Evolutionary conservation across 2,329 filamentous ascomycete species (phyloP).

Genomic region (Fusarium concolor): DNA sequence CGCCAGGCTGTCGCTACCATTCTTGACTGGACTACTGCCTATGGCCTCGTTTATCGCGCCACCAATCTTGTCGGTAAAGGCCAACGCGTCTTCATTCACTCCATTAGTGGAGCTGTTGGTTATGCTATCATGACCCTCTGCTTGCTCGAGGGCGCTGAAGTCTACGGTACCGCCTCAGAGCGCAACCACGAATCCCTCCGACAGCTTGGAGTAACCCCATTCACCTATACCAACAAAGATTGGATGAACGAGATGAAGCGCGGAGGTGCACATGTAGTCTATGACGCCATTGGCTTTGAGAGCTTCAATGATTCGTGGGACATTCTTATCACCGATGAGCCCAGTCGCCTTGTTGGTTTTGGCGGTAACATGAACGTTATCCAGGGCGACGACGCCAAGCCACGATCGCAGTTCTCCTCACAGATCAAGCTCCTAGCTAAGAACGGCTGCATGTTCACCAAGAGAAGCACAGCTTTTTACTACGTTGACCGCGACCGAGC

Average conservation of each 20-base stretch:
- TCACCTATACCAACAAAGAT: conserved; percentile 61
- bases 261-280: conserved; percentile 61
- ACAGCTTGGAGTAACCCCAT: conserved; percentile 55
- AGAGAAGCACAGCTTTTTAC: conserved; percentile 52
- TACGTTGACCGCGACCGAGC: conserved; percentile 51
- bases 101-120: conserved; percentile 62
- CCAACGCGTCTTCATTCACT: conserved; percentile 63
- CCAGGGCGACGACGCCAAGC: conserved; percentile 44
- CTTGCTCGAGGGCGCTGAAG: conserved; percentile 56
- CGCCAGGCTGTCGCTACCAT: conserved; percentile 55
- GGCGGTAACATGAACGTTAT: conserved; percentile 53
- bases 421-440: conserved; percentile 52
- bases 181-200: conserved; percentile 58
- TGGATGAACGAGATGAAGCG: conserved; percentile 60
- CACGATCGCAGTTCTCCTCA: conserved; percentile 48
- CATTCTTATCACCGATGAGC: conserved; percentile 51
- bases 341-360: conserved; percentile 56
- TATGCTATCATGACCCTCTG: conserved; percentile 57
- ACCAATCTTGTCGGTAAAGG: conserved; percentile 55
- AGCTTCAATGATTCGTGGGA: conserved; percentile 62
- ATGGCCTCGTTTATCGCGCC: conserved; percentile 51
- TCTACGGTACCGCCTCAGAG: conserved; percentile 62
- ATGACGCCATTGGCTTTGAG: conserved; percentile 62
- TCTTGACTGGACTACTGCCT: conserved; percentile 60
- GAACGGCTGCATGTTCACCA: conserved; percentile 43